Base-by-base conservation (phyloP, 371 early-diverging fungal genomes). In the Blakeslea trispora region DNA sequence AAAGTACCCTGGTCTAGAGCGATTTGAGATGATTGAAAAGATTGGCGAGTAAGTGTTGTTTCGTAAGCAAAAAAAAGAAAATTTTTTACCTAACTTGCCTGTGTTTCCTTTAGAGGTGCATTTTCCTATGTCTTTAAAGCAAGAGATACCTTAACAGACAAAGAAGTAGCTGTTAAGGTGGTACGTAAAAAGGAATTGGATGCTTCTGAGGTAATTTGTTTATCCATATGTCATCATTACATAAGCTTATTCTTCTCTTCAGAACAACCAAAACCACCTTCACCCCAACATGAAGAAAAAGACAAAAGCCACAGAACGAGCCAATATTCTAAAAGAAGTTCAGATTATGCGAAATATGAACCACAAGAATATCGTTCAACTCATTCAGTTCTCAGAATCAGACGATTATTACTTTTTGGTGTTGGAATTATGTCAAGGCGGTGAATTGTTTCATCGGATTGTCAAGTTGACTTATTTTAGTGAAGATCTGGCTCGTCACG, bases 371-470 rank as follows among this genome's bases (percentile, higher is more conserved):
- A 88, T 98, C 50, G 83, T 94, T 50, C 75, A 74, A 46, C 80
- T 96, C 24, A 72, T 85, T 17, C 87, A 88, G 23, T 84, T 86
- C 50, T 77, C 79, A 31, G 90, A 89, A 68, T 79, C 84, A 2
- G 69, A 68, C 4, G 84, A 83, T 21, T 66, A 75, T 53, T 92
- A 88, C 70, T 91, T 88, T 62, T 64, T 96, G 17, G 79, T 93
- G 5, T 79, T 96, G 70, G 97, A 96, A 66, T 80, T 89, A 32
- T 90, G 89, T 43, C 72, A 81, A 42, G 93, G 93, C 35, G 95
- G 95, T 45, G 95, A 95, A 68, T 74, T 95, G 34, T 95, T 92
- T 59, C 88, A 93, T 69, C 81, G 87, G 15, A 87, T 95, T 28
- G 89, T 93, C 46, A 81, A 88, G 55, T 72, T 90, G 48, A 91